Evolutionary conservation across 83 land plant species (phyloP).

Genomic region (Larix sibirica): DNA sequence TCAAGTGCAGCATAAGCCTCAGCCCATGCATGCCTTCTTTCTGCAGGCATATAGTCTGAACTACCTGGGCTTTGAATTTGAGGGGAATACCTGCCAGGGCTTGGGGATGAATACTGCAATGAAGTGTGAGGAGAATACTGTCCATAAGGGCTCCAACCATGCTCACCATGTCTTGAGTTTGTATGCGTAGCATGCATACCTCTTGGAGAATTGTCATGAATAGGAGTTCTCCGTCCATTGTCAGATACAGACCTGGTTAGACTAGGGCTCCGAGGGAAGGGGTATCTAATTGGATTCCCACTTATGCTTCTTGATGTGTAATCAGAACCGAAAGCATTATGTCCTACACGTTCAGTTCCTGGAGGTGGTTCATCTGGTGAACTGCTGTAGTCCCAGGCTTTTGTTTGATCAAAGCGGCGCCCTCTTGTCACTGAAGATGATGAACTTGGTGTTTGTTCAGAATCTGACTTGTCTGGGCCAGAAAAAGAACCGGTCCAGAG

Average conservation of each 20-base stretch:
- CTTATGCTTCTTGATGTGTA: slow-evolving; percentile 20
- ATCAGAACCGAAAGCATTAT: slow-evolving; percentile 19
- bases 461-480: slow-evolving; percentile 19
- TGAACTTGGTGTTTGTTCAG: slow-evolving; percentile 17
- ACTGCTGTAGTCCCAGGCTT: slow-evolving; percentile 21
- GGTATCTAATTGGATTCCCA: slow-evolving; percentile 15
- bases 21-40: slow-evolving; percentile 8
- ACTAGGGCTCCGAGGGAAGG: slow-evolving; percentile 21
- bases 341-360: slow-evolving; percentile 20
- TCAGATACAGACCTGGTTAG: slow-evolving; percentile 50
- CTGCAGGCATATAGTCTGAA: slow-evolving; percentile 28
- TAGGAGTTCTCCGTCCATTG: slow-evolving; percentile 32
- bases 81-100: slow-evolving; percentile 16
- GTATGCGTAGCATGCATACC: background rate
- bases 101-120: slow-evolving; percentile 10
- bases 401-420: slow-evolving; percentile 24
- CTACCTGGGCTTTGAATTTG: slow-evolving; percentile 7
- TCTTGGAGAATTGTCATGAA: slow-evolving; percentile 20
- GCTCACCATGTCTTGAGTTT: slow-evolving; percentile 15
- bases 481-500: slow-evolving; percentile 47
- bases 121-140: slow-evolving; percentile 15
- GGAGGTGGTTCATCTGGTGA: slow-evolving; percentile 46
- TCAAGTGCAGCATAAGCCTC: slow-evolving; percentile 5
- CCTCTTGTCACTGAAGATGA: slow-evolving; percentile 19
- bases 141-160: slow-evolving; percentile 9